phyloP scores from a whole-genome alignment of 1,139 yeast genomes.

The Saccharomyces hybrid region DNA sequence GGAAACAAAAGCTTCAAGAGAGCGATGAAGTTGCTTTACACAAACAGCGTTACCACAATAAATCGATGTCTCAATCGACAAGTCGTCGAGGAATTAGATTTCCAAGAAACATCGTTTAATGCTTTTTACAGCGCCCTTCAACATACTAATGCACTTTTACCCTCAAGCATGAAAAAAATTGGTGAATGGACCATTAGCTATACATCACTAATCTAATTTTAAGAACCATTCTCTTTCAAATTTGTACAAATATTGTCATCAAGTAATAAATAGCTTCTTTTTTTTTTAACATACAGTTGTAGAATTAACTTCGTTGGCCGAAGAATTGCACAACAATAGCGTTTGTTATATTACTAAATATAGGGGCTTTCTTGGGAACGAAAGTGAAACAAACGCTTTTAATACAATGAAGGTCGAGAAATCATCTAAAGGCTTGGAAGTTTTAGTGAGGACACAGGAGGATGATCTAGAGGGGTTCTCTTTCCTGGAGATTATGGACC shows the following conservation, averaged over 20 bases:
- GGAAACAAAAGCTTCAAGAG: constrained; percentile 8
- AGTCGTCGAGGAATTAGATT: background rate
- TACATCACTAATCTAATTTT: background rate
- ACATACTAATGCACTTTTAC: background rate
- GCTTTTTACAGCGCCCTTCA: background rate
- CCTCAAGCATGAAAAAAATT: background rate
- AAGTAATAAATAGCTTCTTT: background rate
- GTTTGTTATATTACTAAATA: background rate
- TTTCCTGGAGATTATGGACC: constrained; percentile 21
- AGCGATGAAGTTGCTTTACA: constrained; percentile 16
- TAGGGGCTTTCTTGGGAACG: background rate
- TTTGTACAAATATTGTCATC: background rate
- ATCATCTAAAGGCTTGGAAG: constrained; percentile 13
- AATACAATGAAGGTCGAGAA: constrained; percentile 21
- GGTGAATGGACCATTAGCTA: background rate
- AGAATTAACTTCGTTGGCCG: background rate
- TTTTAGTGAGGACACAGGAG: constrained; percentile 20
- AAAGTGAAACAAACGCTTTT: background rate
- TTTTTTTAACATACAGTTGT: background rate
- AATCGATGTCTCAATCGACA: background rate
- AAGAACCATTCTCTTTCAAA: background rate
- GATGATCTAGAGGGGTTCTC: constrained; percentile 21
- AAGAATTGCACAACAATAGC: background rate
- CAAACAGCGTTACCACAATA: constrained; percentile 6
- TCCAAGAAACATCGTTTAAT: background rate